These are phyloP conservation scores for Colletotrichum higginsianum DNA, from an alignment of 2,329 filamentous ascomycete species.

Conservation along the genomic window DNA sequence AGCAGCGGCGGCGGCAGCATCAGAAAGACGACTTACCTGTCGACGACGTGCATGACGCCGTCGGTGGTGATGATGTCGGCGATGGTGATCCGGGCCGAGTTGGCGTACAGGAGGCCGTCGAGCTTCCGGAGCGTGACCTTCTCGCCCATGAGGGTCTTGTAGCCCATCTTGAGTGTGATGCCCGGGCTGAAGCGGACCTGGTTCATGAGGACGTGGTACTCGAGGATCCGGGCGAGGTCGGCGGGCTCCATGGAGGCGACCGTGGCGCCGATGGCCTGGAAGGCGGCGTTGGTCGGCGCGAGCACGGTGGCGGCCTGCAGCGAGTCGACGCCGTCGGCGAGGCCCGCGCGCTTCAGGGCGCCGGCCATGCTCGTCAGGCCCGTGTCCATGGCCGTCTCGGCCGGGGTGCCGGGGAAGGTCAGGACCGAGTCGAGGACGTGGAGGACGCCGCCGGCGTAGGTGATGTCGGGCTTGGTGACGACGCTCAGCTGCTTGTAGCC, in stretches of 20 bases:
- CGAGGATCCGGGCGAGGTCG: slow-evolving; percentile 67
- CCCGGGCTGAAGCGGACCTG: slow-evolving; percentile 54
- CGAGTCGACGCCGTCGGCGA: slow-evolving; percentile 58
- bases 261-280: slow-evolving; percentile 69
- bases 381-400: slow-evolving; percentile 67
- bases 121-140: slow-evolving; percentile 57
- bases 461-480: slow-evolving; percentile 59
- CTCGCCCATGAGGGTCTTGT: slow-evolving; percentile 50
- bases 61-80: slow-evolving; percentile 69
- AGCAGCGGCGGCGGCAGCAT: too few relatives aligned
- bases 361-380: slow-evolving; percentile 54
- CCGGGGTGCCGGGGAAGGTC: slow-evolving; percentile 59
- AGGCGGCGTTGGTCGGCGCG: slow-evolving; percentile 72
- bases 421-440: slow-evolving; percentile 68
- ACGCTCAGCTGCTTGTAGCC: slow-evolving; percentile 52
- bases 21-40: slow-evolving; percentile 59
- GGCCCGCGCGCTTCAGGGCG: slow-evolving; percentile 54
- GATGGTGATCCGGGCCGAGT: slow-evolving; percentile 65
- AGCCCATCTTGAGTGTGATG: slow-evolving; percentile 40
- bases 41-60: slow-evolving; percentile 71
- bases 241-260: slow-evolving; percentile 61
- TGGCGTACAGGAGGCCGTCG: slow-evolving; percentile 63
- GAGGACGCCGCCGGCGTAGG: slow-evolving; percentile 64
- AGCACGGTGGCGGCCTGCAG: slow-evolving; percentile 68
- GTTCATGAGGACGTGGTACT: slow-evolving; percentile 75